phyloP scores from a whole-genome alignment of 169 alveolate genomes.

The Plasmodium ovale region DNA sequence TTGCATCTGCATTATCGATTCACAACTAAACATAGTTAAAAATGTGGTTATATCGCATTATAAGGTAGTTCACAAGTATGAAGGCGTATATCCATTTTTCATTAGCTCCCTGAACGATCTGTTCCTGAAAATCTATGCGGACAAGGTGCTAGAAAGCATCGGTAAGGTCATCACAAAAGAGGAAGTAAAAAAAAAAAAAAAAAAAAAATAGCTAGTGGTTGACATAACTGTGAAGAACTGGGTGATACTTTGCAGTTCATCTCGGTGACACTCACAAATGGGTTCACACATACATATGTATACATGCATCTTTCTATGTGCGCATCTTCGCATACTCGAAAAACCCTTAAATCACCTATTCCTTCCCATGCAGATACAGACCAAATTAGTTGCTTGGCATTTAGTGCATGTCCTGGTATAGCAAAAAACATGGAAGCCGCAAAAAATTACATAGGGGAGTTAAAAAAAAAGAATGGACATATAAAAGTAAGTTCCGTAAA shows the following conservation, averaged over 20 bases:
- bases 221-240: no score
- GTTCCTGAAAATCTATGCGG: constrained; percentile 47
- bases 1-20: constrained; percentile 57
- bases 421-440: constrained; percentile 61
- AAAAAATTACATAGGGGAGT: constrained; percentile 63
- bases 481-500: constrained; percentile 51
- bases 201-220: background rate
- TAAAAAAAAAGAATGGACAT: constrained; percentile 15
- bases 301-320: background rate
- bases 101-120: constrained; percentile 55
- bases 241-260: no score
- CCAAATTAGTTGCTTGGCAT: constrained; percentile 29
- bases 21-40: constrained; percentile 42
- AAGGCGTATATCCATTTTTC: constrained; percentile 70
- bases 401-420: constrained; percentile 73
- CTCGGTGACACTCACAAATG: background rate
- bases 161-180: constrained; percentile 12
- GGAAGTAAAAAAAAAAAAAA: background rate
- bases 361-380: constrained; percentile 14
- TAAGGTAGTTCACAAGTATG: constrained; percentile 67
- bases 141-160: constrained; percentile 33
- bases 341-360: background rate
- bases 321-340: constrained; percentile 4
- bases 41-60: constrained; percentile 58
- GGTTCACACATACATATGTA: background rate